Evolutionary conservation across 2,329 filamentous ascomycete species (phyloP), one percentile per base, ranked within the genome.

Genomic region (Aspergillus thermomutatus): DNA sequence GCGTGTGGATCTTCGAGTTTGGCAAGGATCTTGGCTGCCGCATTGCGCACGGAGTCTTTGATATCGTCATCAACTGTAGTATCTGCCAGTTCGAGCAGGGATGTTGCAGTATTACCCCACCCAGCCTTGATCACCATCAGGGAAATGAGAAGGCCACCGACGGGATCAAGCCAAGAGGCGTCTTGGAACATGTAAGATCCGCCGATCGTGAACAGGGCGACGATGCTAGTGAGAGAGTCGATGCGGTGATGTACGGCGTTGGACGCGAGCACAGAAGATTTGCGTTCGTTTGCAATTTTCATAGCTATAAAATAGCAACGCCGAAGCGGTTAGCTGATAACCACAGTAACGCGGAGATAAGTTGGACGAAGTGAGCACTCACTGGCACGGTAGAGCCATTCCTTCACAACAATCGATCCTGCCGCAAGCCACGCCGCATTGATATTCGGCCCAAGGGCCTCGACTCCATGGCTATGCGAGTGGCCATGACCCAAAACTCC

Each of bases 311-410:
- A 50, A 51, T 57, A 65, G 56, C 55, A 41, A 57, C 49, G 34
- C n/a, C 14, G 31, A 6, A 45, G 45, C 27, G 26, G 50, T 52
- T 21, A 57, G 51, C 25, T 9, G 40, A 10, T 43, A 23, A n/a
- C 19, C 8, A 31, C 9, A 26, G 11, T n/a, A 26, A 10, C 7
- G 31, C 17, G n/a, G 19, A 9, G 31, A 25, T 14, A 8, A 7
- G 23, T 19, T 26, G 6, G n/a, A 37, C 19, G 23, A 50, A 40
- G 10, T n/a, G 23, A 17, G 4, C 43, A 85, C 90, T 81, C 86
- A 94, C 93, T 99, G 62, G 93, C 91, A 79, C 89, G 88, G 72
- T 97, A 99, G 26, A 99, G 80, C 91, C 92, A 99, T 76, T 99
- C 94, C 77, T 99, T 99, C 67, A 97, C 80, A 26, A 91, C 75